These are phyloP conservation scores for Fraxinus quadrangulata DNA, from an alignment of 257 asterid genomes.

Conservation along the genomic window DNA sequence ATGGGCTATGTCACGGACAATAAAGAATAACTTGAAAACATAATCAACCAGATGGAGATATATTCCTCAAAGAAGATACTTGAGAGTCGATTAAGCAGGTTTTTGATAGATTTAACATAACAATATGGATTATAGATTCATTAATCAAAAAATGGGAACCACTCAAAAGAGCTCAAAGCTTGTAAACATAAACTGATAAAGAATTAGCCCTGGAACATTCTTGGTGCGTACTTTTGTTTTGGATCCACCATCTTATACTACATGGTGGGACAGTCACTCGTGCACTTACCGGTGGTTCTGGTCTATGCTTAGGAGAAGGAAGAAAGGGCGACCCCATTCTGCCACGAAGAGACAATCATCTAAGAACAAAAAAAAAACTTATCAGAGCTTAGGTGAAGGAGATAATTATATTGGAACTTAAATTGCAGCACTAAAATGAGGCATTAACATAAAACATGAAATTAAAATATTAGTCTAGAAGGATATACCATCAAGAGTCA, in stretches of 20 bases:
- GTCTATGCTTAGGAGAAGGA: not conserved
- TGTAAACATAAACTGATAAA: constrained; percentile 63
- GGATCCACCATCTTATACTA: not conserved
- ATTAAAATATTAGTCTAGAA: too few relatives aligned
- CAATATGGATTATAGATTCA: too few relatives aligned
- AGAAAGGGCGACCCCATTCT: constrained; percentile 13
- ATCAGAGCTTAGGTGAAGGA: constrained; percentile 19
- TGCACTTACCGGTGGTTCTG: not conserved
- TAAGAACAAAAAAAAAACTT: constrained; percentile 19
- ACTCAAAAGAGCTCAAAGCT: constrained; percentile 68
- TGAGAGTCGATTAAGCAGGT: not conserved
- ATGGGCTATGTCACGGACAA: not conserved
- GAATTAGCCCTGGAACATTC: too few relatives aligned
- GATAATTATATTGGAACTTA: not conserved
- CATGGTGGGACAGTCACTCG: not conserved
- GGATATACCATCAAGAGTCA: not conserved
- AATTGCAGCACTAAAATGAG: constrained; percentile 7
- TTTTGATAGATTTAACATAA: too few relatives aligned
- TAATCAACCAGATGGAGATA: not conserved
- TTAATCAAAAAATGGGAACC: constrained; percentile 51
- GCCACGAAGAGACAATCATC: constrained; percentile 96
- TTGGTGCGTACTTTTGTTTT: not conserved
- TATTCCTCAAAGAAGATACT: not conserved
- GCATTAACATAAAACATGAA: not conserved
- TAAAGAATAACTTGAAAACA: not conserved